Evolutionary conservation across 2,329 filamentous ascomycete genomes (phyloP).

Genomic region (Drechslerella dactyloides): DNA sequence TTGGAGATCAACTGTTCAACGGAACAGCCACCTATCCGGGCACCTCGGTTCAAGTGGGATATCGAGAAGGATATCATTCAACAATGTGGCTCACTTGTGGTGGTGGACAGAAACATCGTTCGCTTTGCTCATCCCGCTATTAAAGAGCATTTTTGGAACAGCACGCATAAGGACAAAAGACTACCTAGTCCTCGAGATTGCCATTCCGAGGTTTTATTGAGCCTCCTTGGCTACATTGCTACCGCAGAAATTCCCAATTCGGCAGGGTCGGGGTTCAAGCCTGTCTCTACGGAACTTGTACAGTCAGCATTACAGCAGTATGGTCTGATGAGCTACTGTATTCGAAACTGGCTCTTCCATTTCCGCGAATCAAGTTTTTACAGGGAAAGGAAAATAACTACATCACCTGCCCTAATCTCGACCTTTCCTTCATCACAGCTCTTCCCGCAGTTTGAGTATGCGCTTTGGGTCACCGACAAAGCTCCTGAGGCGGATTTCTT

Average conservation of each 20-base stretch:
- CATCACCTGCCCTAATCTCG: conserved; percentile 1
- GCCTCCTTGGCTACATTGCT: conserved; percentile 31
- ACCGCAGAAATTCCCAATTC: conserved; percentile 15
- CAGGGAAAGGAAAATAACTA: conserved; percentile 11
- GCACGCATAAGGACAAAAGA: conserved; percentile 15
- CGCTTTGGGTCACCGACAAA: conserved; percentile 24
- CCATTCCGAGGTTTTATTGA: conserved; percentile 30
- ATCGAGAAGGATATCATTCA: conserved; percentile 43
- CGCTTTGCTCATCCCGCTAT: conserved; percentile 36
- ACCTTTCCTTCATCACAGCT: conserved; percentile 19
- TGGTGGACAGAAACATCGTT: conserved; percentile 33
- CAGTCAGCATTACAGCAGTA: conserved; percentile 10
- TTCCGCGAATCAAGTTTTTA: conserved; percentile 29
- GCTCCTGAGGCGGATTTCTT: conserved; percentile 24
- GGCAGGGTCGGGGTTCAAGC: conserved; percentile 5
- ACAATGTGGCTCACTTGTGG: conserved; percentile 25
- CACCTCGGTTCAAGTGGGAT: conserved; percentile 30
- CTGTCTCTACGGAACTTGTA: background rate
- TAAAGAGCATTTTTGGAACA: conserved; percentile 41
- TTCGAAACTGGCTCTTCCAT: conserved; percentile 39
- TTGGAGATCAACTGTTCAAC: conserved; percentile 25
- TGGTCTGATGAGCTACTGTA: conserved; percentile 24
- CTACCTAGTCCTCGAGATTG: conserved; percentile 21
- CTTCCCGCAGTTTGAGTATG: conserved; percentile 38
- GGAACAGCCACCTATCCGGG: conserved; percentile 4